Base-by-base conservation (phyloP, 371 early-diverging fungal species). In the Agmasoma carcini region DNA sequence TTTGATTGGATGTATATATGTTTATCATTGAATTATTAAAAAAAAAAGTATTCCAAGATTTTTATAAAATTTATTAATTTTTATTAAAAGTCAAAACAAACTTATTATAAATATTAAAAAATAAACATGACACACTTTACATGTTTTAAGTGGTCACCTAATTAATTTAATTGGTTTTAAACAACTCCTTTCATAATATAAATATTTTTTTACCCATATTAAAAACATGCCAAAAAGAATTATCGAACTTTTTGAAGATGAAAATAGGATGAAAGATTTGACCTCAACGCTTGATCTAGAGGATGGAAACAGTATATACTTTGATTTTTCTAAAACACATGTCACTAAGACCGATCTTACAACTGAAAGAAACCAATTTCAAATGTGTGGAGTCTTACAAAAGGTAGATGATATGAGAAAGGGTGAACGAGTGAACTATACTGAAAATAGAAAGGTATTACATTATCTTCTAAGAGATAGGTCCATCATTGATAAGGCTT, bases 391-490 rank as follows among this genome's bases (percentile, higher is more conserved):
- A 30, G 38, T 71, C 11, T 57, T 61, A 25, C 11, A 54, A 27
- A 53, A 60, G 34, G 63, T 69, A 56, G 76, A 81, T 52, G 81
- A 81, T 73, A 90, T 94, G 91, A 90, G 90, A 68, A 59, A 71
- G n/a, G 94, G 95, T 45, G 85, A 85, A 54, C 81, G 79, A 61
- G 90, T 96, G 76, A 96, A 96, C 79, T 85, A 85, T 62, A 93
- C 97, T 27, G 97, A 96, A 79, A 78, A 86, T 61, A 85, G 94
- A 39, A 82, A 90, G 22, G 97, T 94, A 27, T 81, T 96, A 30
- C 96, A 96, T 70, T 79, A 87, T 33, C 87, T 90, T 6, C 80
- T 96, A 49, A 82, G 97, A 63, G 87, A 92, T 74, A 74, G 81
- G 46, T 77, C 82, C 58, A 81, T 84, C 72, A 75, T 77, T 30